Conservation (phyloP, 306 rosid species). For the Cicer chorassanicum region DNA sequence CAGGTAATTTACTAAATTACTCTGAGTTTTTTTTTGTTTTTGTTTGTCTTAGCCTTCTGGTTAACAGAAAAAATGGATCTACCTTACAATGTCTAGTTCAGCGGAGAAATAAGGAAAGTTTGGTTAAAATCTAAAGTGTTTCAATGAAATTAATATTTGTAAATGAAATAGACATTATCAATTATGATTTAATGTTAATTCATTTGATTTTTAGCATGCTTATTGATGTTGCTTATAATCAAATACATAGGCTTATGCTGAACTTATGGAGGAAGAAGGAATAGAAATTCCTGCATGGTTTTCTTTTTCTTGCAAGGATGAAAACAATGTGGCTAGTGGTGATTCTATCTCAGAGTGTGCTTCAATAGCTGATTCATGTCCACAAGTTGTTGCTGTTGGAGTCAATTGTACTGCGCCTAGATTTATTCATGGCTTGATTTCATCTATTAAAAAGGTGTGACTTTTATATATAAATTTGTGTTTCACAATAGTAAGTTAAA, state of each 20-base stretch:
- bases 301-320: conserved; percentile 81
- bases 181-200: background rate
- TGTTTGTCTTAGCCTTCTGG: too few relatives aligned
- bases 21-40: too few relatives aligned
- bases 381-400: conserved; percentile 75
- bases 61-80: too few relatives aligned
- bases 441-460: conserved; percentile 62
- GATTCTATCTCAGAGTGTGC: conserved; percentile 80
- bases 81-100: too few relatives aligned
- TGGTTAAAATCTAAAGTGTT: too few relatives aligned
- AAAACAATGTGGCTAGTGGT: conserved; percentile 69
- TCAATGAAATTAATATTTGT: too few relatives aligned
- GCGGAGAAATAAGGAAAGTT: too few relatives aligned
- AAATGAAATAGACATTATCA: too few relatives aligned
- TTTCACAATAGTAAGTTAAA: background rate
- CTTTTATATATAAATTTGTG: conserved; percentile 9
- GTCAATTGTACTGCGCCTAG: conserved; percentile 93
- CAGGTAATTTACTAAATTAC: conserved; percentile 48
- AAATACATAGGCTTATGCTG: conserved; percentile 74
- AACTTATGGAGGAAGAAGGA: conserved; percentile 77
- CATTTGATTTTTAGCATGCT: background rate
- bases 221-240: background rate
- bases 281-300: conserved; percentile 85
- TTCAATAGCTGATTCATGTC: conserved; percentile 71
- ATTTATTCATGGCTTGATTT: conserved; percentile 71